These are phyloP conservation scores for Pilaira anomala DNA, from an alignment of 192 early-diverging fungal genomes.

Conservation along the genomic window DNA sequence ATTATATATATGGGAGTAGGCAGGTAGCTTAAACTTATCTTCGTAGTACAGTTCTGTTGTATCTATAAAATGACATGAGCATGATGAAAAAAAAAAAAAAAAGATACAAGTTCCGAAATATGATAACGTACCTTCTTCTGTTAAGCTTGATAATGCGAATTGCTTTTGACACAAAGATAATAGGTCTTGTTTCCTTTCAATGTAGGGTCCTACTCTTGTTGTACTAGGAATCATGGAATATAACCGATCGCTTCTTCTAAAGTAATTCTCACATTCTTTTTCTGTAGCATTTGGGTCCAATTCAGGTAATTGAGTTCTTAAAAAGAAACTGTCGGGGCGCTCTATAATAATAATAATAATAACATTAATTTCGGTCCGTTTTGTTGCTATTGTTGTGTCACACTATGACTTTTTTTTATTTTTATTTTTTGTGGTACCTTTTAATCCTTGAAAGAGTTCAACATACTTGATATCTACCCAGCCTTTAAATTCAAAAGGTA, in stretches of 20 bases:
- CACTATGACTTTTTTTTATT: not conserved
- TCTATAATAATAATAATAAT: slow-evolving; percentile 9
- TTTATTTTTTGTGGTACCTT: slow-evolving; percentile 2
- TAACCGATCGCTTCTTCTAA: slow-evolving; percentile 12
- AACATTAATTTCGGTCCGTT: not conserved
- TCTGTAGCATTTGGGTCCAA: not conserved
- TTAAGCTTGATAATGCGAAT: not conserved
- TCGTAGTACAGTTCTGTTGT: slow-evolving; percentile 5
- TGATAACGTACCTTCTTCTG: not conserved
- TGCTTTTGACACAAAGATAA: slow-evolving; percentile 6
- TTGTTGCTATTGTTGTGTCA: not conserved
- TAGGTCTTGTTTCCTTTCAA: not conserved
- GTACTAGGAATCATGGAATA: slow-evolving; percentile 2
- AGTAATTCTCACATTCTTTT: slow-evolving; percentile 4
- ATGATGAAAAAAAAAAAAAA: not conserved
- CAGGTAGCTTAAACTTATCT: not conserved
- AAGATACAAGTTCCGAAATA: not conserved
- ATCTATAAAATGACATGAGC: slow-evolving; percentile 3
- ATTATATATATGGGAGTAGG: slow-evolving; percentile 2
- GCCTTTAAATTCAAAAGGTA: slow-evolving; percentile 7
- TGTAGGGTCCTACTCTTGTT: not conserved
- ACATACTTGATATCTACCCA: slow-evolving; percentile 13
- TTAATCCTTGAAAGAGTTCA: slow-evolving; percentile 12
- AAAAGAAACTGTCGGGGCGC: slow-evolving; percentile 9
- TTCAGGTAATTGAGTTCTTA: slow-evolving; percentile 11